These are phyloP conservation scores for Penicillium sp. DNA, from an alignment of 2,329 filamentous ascomycete species.

Conservation along the genomic window DNA sequence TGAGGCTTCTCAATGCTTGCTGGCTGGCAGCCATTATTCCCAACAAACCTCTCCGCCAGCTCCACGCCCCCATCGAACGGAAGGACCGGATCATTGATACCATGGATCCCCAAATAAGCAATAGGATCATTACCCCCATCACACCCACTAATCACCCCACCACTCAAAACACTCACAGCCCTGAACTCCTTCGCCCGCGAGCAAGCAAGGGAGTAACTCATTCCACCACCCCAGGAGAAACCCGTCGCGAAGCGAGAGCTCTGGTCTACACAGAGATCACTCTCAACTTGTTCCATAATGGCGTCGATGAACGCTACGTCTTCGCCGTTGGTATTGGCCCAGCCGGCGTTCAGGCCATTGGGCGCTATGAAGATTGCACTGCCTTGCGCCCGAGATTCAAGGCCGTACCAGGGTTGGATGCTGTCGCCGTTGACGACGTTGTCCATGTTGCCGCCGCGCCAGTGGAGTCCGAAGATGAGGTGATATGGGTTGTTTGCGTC, in stretches of 20 bases:
- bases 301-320: slow-evolving; percentile 37
- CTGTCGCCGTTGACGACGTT: slow-evolving; percentile 28
- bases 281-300: slow-evolving; percentile 33
- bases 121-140: no score
- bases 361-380: slow-evolving; percentile 40
- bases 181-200: no score
- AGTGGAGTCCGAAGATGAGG: slow-evolving; percentile 38
- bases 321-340: slow-evolving; percentile 38
- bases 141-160: no score
- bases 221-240: no score
- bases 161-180: no score
- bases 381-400: slow-evolving; percentile 31
- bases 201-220: no score
- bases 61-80: no score
- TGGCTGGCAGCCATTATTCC: no score
- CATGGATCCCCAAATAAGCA: no score
- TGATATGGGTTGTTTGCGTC: slow-evolving; percentile 33
- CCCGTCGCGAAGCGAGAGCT: slow-evolving; percentile 35
- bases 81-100: no score
- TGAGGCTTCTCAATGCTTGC: no score
- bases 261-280: slow-evolving; percentile 38
- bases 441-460: slow-evolving; percentile 34
- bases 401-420: slow-evolving; percentile 35
- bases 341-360: slow-evolving; percentile 37
- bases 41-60: no score